Base-by-base conservation (phyloP, 176 grass and related monocot genomes). In the Oryza punctata region DNA sequence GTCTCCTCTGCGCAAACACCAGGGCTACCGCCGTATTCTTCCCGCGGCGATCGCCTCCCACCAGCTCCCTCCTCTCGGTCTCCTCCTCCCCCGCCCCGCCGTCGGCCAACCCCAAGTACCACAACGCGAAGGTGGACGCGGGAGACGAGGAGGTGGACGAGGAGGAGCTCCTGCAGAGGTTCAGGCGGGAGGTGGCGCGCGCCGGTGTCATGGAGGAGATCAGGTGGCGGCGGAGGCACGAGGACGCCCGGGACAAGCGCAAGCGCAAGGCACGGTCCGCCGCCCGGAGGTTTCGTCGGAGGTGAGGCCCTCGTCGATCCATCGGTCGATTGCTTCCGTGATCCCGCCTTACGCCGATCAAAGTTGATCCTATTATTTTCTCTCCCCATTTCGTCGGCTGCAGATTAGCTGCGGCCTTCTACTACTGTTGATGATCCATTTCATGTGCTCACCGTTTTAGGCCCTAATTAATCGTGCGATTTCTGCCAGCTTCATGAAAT, bases 201-300 rank as follows among this genome's bases (percentile, higher is more conserved):
- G 80, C 75, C 24, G 88, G 95, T 16, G 71, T 97, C 83, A 69
- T 89, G 61, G 86, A 90, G 92, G 94, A 97, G 89, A 63, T 91
- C 67, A 87, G 78, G 85, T 61, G 92, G 72, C 85, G 94, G 37
- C 73, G 92, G 40, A 67, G 90, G 79, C 88, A 82, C 76, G 92
- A 97, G 92, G 84, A 92, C 73, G 75, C 73, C 30, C 79, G 80
- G 60, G 95, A 97, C 70, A 89, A 78, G 90, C 71, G 33, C 81
- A 97, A 91, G 75, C 80, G 95, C 60, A 97, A 94, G 84, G 72
- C 65, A 1, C 83, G 88, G 4, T 78, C 86, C 16, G 86, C 81
- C 3, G 86, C 59, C 1, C 61, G 87, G 21, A 87, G 18, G 77
- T 44, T 78, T 21, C 81, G 88, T 35, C 79, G 82, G 32, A 91